These are phyloP conservation scores for Pseudogymnoascus sp. DNA, from an alignment of 2,329 filamentous ascomycete genomes.

Conservation along the genomic window DNA sequence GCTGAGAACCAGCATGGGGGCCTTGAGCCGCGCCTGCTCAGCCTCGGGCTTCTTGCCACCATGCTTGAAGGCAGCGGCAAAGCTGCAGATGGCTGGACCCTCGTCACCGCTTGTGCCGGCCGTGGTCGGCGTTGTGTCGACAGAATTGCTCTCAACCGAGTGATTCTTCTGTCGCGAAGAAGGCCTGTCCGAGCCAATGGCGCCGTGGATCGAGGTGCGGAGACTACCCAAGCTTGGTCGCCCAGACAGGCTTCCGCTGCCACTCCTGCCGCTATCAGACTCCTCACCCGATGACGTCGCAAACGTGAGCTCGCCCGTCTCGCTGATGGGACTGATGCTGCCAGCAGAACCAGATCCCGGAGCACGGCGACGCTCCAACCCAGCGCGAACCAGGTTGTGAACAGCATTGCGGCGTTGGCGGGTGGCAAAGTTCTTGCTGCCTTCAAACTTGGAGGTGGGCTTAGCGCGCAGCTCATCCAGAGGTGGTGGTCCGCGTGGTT, in stretches of 20 bases:
- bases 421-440: constrained; percentile 94
- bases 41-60: constrained; percentile 49
- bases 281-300: constrained; percentile 65
- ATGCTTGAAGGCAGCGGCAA: constrained; percentile 60
- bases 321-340: constrained; percentile 84
- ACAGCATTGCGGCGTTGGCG: constrained; percentile 89
- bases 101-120: constrained; percentile 63
- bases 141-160: constrained; percentile 48
- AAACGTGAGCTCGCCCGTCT: constrained; percentile 61
- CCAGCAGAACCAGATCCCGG: constrained; percentile 64
- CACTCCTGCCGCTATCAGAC: constrained; percentile 60
- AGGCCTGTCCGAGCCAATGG: constrained; percentile 82
- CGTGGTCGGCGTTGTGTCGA: constrained; percentile 46
- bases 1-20: constrained; percentile 78
- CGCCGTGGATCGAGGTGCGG: constrained; percentile 70
- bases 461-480: constrained; percentile 85
- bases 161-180: constrained; percentile 57
- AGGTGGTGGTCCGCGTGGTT: constrained; percentile 85
- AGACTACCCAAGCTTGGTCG: constrained; percentile 62
- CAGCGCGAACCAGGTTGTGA: constrained; percentile 83
- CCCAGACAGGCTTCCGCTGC: constrained; percentile 73
- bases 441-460: constrained; percentile 87
- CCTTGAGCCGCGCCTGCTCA: constrained; percentile 63
- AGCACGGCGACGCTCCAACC: constrained; percentile 71
- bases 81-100: constrained; percentile 51